Base-by-base conservation (phyloP, 2,329 filamentous ascomycete genomes). In the Tolypocladium paradoxum region DNA sequence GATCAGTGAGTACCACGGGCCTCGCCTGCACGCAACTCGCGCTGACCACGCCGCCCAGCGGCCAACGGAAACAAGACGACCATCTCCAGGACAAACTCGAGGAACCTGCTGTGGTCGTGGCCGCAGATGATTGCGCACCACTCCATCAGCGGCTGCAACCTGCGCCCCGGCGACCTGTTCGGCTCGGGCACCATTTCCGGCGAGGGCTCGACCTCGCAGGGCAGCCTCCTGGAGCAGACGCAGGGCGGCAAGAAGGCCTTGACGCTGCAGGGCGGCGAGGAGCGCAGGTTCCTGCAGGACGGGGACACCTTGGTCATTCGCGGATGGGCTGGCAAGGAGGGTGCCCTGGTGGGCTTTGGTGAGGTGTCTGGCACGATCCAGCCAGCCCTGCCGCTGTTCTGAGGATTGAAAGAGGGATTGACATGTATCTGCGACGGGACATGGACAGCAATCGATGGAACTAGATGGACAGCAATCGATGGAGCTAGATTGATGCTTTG, bases 51-150 rank as follows among this genome's bases (percentile, higher is more conserved):
- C 43, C 3, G 6, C 43, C 0, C n/a, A 71, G 67, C 68, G 3
- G 56, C 63, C 35, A 55, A 57, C 11, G 68, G 67, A 4, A 58
- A 64, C 47, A 68, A 63, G 47, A 67, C 61, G 2, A 61, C 64
- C n/a, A 61, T 73, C 14, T 64, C 59, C 18, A 61, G 59, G 45
- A 70, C 69, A 6, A 71, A 63, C 49, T 66, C 68, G 1, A 65
- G 59, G 22, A 68, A 75, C 50, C 73, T 93, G 1, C 75, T 92
- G 1, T 93, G 83, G 77, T 91, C 87, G 0, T 93, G 90, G 72
- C 79, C 86, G 0, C 89, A 93, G 65, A 91, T 92, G 87, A 73
- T 93, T 35, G 80, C 88, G 0, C 88, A 93, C 68, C 88, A 93
- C 66, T 84, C 85, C 3, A 79, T 89, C 54, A 86, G 83, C 0